Base-by-base conservation (phyloP, 83 land plant species). In the Larix sibirica region DNA sequence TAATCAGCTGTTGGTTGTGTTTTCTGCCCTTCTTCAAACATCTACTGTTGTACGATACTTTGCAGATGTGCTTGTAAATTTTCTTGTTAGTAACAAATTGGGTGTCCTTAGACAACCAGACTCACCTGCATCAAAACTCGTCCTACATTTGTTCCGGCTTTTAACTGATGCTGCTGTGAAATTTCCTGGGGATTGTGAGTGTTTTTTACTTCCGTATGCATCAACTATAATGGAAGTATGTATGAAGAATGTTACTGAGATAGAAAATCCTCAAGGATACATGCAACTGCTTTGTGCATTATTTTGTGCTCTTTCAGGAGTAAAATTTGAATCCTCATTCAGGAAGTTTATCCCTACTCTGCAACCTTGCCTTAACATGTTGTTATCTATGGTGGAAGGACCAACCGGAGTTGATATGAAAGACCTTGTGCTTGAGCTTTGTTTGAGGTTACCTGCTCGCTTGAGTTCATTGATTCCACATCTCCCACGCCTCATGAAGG, bases 191-290 rank as follows among this genome's bases (percentile, higher is more conserved):
- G 99, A 98, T 62, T 90, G 94, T 89, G 99, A 98, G 80, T 92
- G 95, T 65, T 92, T 94, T 10, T 83, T 98, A 83, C 99, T 93
- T 75, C 99, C 99, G 33, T 99, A 98, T 83, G 90, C 93, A 69
- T 88, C 94, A 74, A 90, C 91, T 24, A 91, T 98, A 13, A 91
- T 98, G 98, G 99, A 98, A 83, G 83, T 83, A 66, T 98, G 99
- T 82, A 89, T 96, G 92, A 96, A 96, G 83, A 92, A 92, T 92
- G 95, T 97, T 47, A 87, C 90, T 42, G 99, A 96, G 83, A 90
- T 96, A 83, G 99, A 98, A 62, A 96, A 87, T 82, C 99, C 99
- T 17, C 88, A 95, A 81, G 99, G 97, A 10, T 98, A 98, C 83
- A 85, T 98, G 96, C 99, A 93, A 50, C 91, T 98, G 42, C 91